A percentile compares a stretch with the other conserved stretches of the same genome.
Evolutionary conservation across 2,329 filamentous ascomycete species (phyloP).

Genomic region (Fusarium protoensiforme): DNA sequence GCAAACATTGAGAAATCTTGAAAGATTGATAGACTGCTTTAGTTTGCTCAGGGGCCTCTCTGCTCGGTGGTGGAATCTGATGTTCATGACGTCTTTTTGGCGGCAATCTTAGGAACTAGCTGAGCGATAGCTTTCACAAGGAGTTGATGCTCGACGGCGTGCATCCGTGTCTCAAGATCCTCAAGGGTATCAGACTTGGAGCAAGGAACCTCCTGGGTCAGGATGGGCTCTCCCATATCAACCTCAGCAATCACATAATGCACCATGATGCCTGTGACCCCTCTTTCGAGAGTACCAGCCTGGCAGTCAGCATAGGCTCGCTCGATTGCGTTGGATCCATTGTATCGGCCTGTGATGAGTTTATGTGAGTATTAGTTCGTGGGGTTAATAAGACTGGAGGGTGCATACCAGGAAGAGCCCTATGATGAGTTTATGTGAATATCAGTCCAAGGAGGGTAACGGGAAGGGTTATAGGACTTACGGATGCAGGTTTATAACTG

Average conservation of each 20-base stretch:
- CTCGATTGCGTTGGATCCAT: slow-evolving; percentile 81
- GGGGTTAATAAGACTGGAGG: neutral
- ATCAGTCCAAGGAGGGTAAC: neutral
- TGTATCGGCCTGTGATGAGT: slow-evolving; percentile 69
- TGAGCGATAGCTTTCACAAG: slow-evolving; percentile 78
- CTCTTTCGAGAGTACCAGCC: slow-evolving; percentile 70
- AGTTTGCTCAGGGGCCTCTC: neutral
- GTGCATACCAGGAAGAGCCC: slow-evolving; percentile 68
- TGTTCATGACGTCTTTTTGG: slow-evolving; percentile 2
- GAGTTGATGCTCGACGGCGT: slow-evolving; percentile 78
- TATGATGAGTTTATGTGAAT: slow-evolving; percentile 41
- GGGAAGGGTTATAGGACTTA: neutral
- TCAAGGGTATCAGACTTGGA: slow-evolving; percentile 72
- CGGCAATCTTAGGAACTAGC: slow-evolving; percentile 53
- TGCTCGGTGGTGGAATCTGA: neutral
- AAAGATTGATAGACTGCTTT: neutral
- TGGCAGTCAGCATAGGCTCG: slow-evolving; percentile 79
- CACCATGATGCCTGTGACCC: slow-evolving; percentile 86
- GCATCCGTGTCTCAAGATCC: slow-evolving; percentile 77
- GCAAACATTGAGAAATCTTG: neutral
- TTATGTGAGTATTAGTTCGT: slow-evolving; percentile 6
- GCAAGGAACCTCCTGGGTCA: slow-evolving; percentile 75
- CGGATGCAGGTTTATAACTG: slow-evolving; percentile 84
- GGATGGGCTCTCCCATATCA: slow-evolving; percentile 79
- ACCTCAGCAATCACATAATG: slow-evolving; percentile 86